phyloP scores from a whole-genome alignment of 202 grass and related monocot species.

The Musa balbisiana region DNA sequence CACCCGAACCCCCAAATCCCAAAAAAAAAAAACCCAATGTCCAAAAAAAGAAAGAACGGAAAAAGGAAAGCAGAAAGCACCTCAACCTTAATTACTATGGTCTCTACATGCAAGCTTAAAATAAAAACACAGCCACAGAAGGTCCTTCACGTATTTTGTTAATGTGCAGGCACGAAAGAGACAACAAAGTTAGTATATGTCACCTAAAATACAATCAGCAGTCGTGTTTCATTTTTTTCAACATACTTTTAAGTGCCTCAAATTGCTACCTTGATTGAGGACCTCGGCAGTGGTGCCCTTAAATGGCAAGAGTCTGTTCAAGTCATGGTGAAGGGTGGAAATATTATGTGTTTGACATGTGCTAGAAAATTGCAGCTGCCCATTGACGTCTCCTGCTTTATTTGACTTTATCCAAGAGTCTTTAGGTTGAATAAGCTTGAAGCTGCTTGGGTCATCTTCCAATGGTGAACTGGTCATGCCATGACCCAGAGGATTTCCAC shows the following conservation, averaged over 20 bases:
- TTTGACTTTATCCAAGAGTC: background rate
- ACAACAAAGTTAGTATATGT: background rate
- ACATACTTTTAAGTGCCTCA: background rate
- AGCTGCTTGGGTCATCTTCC: background rate
- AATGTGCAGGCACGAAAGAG: too few relatives aligned
- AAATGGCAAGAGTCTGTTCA: constrained; percentile 43
- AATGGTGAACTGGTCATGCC: background rate
- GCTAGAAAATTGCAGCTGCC: constrained; percentile 35
- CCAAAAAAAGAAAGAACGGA: too few relatives aligned
- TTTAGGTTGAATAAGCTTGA: background rate
- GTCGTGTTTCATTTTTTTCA: background rate
- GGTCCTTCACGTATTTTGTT: too few relatives aligned
- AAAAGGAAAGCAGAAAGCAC: too few relatives aligned
- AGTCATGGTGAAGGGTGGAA: constrained; percentile 35
- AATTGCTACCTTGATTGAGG: constrained; percentile 21
- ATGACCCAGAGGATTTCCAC: background rate
- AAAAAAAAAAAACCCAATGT: too few relatives aligned
- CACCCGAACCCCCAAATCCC: too few relatives aligned
- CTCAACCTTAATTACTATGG: too few relatives aligned
- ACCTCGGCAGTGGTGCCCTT: constrained; percentile 47
- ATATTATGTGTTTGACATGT: constrained; percentile 32
- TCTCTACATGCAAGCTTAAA: too few relatives aligned
- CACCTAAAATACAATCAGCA: background rate
- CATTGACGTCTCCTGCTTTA: constrained; percentile 19
- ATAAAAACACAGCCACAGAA: too few relatives aligned